These are phyloP conservation scores for Ogataea paradorogensis DNA, from an alignment of 805 yeast species.

Conservation along the genomic window DNA sequence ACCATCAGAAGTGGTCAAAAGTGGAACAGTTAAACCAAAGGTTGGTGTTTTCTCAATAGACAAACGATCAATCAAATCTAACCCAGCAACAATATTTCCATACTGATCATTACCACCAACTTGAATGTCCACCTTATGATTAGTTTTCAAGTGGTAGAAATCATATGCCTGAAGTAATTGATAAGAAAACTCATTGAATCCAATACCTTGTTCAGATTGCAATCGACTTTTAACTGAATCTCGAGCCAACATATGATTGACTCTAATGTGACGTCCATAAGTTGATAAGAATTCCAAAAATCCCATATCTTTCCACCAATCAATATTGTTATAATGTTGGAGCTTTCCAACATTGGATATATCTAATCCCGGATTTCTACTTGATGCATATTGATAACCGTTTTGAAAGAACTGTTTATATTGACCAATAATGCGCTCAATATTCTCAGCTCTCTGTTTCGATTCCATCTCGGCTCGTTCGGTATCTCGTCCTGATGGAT, in stretches of 20 bases:
- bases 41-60: slow-evolving; percentile 29
- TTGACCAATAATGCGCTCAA: slow-evolving; percentile 57
- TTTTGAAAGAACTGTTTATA: slow-evolving; percentile 55
- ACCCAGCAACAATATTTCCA: slow-evolving; percentile 97
- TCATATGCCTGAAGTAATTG: slow-evolving; percentile 93
- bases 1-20: slow-evolving; percentile 83
- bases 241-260: slow-evolving; percentile 82
- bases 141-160: slow-evolving; percentile 72
- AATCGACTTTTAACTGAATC: slow-evolving; percentile 82
- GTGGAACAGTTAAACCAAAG: slow-evolving; percentile 85
- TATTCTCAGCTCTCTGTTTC: slow-evolving; percentile 41
- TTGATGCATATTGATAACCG: slow-evolving; percentile 61
- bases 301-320: slow-evolving; percentile 82
- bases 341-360: slow-evolving; percentile 16
- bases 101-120: slow-evolving; percentile 98
- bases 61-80: slow-evolving; percentile 71
- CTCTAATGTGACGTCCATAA: slow-evolving; percentile 76
- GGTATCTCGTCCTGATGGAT: slow-evolving; percentile 86
- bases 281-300: slow-evolving; percentile 74
- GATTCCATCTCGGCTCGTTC: slow-evolving; percentile 58
- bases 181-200: slow-evolving; percentile 91
- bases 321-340: slow-evolving; percentile 54
- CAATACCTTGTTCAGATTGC: slow-evolving; percentile 68
- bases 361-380: slow-evolving; percentile 37
- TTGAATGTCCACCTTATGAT: slow-evolving; percentile 64